Percentiles rank a stretch among this genome's conserved stretches.
These are phyloP conservation scores for Neocatenulostroma microsporum DNA, from an alignment of 2,329 filamentous ascomycete species.

Conservation along the genomic window DNA sequence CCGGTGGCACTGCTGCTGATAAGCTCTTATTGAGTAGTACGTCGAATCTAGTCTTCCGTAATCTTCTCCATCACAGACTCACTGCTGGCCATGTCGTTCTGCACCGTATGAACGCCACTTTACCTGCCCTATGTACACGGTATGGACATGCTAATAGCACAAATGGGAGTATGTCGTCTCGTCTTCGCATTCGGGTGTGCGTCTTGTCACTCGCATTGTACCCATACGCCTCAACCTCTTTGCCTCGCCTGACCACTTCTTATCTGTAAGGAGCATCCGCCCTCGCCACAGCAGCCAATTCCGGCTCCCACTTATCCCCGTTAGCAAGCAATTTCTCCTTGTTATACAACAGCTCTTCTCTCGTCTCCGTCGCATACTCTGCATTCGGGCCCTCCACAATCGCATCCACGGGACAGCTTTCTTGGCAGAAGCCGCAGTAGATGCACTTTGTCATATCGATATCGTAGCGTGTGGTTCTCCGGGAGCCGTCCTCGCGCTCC, in stretches of 20 bases:
- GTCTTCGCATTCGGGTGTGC: too few relatives aligned
- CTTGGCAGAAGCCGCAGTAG: constrained; percentile 98
- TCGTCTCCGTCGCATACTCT: constrained; percentile 67
- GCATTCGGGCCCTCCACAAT: constrained; percentile 72
- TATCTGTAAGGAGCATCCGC: constrained; percentile 71
- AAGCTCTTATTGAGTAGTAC: too few relatives aligned
- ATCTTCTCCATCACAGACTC: too few relatives aligned
- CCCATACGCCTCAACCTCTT: background rate
- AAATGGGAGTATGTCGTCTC: too few relatives aligned
- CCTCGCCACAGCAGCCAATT: constrained; percentile 82
- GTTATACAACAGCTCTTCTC: constrained; percentile 95
- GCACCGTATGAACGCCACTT: background rate
- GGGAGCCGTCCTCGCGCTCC: constrained; percentile 90
- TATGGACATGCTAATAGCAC: too few relatives aligned
- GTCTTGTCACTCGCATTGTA: too few relatives aligned
- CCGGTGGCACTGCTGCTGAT: too few relatives aligned
- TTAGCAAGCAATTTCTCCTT: constrained; percentile 61
- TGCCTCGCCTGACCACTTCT: background rate
- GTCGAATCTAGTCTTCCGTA: too few relatives aligned
- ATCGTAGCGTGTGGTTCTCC: constrained; percentile 94
- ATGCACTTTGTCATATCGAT: constrained; percentile 99
- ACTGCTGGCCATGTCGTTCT: too few relatives aligned
- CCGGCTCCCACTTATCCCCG: constrained; percentile 75
- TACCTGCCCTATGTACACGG: too few relatives aligned
- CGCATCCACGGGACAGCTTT: constrained; percentile 96